Evolutionary conservation across 257 asterid genomes (phyloP).

Genomic region (Eucommia ulmoides): DNA sequence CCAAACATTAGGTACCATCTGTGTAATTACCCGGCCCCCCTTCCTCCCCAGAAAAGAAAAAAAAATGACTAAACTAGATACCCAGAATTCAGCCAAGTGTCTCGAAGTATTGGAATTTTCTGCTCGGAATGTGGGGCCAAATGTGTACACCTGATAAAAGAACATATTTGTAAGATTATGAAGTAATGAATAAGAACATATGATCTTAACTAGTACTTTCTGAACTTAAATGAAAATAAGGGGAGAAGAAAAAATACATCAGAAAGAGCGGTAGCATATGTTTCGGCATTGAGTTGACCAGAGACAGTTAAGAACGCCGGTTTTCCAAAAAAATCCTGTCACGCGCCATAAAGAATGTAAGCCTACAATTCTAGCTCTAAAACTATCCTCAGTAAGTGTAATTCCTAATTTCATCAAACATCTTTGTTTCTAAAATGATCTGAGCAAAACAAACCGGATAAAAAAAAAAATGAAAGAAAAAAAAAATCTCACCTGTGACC

Average conservation of each 20-base stretch:
- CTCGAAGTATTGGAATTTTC: slow-evolving; percentile 95
- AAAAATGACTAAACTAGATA: too few species aligned
- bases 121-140: slow-evolving; percentile 98
- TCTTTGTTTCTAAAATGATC: too few species aligned
- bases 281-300: slow-evolving; percentile 96
- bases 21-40: too few species aligned
- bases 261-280: slow-evolving; percentile 93
- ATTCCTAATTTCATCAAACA: too few species aligned
- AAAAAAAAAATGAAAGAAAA: too few species aligned
- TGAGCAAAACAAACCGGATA: too few species aligned
- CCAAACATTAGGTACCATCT: too few species aligned
- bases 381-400: too few species aligned
- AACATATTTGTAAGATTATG: too few species aligned
- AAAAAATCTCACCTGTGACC: slow-evolving; percentile 96
- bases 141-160: slow-evolving; percentile 71
- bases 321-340: slow-evolving; percentile 92
- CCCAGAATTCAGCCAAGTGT: slow-evolving; percentile 98
- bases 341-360: not conserved
- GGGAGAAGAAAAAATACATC: slow-evolving; percentile 43
- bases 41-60: too few species aligned
- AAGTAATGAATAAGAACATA: not conserved
- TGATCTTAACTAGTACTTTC: too few species aligned
- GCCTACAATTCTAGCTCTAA: not conserved
- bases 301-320: slow-evolving; percentile 97
- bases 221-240: slow-evolving; percentile 1